Evolutionary conservation across 129 eudicot species (phyloP).

Genomic region (Apium graveolens): DNA sequence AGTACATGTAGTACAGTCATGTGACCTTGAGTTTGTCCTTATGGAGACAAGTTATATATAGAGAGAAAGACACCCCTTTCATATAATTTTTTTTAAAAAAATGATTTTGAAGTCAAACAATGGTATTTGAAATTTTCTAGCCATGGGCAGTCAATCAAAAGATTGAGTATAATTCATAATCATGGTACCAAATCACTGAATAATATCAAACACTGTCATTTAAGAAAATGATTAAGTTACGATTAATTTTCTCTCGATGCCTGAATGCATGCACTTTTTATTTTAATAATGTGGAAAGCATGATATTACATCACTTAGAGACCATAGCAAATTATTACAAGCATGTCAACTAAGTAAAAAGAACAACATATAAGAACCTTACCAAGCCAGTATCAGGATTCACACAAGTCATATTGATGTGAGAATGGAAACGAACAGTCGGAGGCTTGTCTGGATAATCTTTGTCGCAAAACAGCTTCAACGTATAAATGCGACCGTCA

Average conservation of each 20-base stretch:
- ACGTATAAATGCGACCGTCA: slow-evolving; percentile 9
- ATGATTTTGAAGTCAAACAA: no score
- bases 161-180: no score
- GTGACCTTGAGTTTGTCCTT: background rate
- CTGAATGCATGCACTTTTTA: background rate
- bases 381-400: slow-evolving; percentile 7
- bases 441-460: slow-evolving; percentile 11
- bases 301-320: background rate
- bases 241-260: background rate
- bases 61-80: background rate
- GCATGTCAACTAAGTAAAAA: background rate
- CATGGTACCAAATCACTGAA: background rate
- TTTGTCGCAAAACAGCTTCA: slow-evolving; percentile 9
- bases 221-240: background rate
- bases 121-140: no score
- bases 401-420: slow-evolving; percentile 4
- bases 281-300: background rate
- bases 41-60: background rate
- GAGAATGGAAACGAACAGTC: slow-evolving; percentile 12
- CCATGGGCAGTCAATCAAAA: background rate
- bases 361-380: background rate
- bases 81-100: no score
- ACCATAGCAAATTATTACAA: background rate
- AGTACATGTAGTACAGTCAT: background rate
- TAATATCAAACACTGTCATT: background rate